A percentile compares a stretch with the other conserved stretches of the same genome.
phyloP scores from a whole-genome alignment of 352 stramenopile species.

The Globisporangium parvum region DNA sequence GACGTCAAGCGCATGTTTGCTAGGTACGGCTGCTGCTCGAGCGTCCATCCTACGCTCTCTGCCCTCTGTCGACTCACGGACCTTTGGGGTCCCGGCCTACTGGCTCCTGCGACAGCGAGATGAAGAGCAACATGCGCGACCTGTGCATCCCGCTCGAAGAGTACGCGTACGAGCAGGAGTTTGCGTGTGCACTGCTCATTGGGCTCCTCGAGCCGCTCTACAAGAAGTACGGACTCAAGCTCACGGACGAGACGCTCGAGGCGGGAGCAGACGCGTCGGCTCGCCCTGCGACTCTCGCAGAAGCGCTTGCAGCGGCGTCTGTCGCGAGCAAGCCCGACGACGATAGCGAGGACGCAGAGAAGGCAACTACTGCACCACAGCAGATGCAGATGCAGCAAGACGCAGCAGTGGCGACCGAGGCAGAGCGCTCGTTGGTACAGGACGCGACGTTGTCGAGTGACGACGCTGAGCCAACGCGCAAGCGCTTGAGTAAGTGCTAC shows the following conservation, averaged over 20 bases:
- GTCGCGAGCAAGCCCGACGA: background rate
- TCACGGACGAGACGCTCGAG: conserved; percentile 14
- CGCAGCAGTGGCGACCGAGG: background rate
- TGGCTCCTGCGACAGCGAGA: conserved; percentile 40
- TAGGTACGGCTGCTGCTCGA: conserved; percentile 19
- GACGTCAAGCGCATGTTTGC: conserved; percentile 58
- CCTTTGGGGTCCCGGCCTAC: too few relatives aligned
- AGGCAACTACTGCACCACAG: background rate
- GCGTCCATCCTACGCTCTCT: too few relatives aligned
- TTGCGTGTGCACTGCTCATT: conserved; percentile 61
- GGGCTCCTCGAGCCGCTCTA: conserved; percentile 63
- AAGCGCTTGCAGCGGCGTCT: conserved; percentile 4
- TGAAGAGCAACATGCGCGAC: conserved; percentile 81
- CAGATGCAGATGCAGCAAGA: background rate
- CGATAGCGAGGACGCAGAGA: background rate
- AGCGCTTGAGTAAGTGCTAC: conserved; percentile 32
- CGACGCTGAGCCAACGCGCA: too few relatives aligned
- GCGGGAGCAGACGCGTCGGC: background rate
- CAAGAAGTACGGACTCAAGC: conserved; percentile 60
- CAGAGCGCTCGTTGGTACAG: too few relatives aligned
- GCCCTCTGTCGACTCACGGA: too few relatives aligned
- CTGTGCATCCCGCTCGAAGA: conserved; percentile 78
- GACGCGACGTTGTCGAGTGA: too few relatives aligned
- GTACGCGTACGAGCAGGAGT: conserved; percentile 80
- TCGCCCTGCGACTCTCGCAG: background rate